Base-by-base conservation (phyloP, 352 stramenopile genomes). In the Globisporangium cederbergense region DNA sequence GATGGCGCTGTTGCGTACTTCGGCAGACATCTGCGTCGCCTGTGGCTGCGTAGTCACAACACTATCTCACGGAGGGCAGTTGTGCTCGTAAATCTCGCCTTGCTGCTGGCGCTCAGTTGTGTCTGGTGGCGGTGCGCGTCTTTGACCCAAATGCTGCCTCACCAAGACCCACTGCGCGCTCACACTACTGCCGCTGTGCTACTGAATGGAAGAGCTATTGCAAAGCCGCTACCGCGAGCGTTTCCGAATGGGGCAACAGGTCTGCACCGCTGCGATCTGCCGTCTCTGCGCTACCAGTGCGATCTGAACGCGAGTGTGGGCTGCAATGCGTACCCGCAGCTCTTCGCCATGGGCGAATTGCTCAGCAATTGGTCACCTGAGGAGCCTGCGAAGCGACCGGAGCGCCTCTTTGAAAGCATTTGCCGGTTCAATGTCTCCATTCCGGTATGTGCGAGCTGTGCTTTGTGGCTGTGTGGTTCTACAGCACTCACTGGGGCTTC, bases 321-420 rank as follows among this genome's bases (percentile, higher is more conserved):
- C 9, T 90, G 81, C 53, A 66, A 64, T 28, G 72, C 74, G 45
- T 95, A 95, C 55, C 84, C 85, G 22, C 80, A 89, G 52, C 67
- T 86, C 42, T 91, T 88, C 66, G 75, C 83, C 7, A 83, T 84
- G 32, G 70, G 73, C 34, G 83, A 93, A 2, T 64, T 97, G 13
- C 78, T 97, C 13, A 67, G 64, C 20, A 91, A 96, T 65, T 97
- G 90, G 90, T 89, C 89, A 10, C 74, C 85, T 1, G 77, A 96
- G 49, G 62, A 83, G 22, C 75, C 80, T 3, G 28, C 30, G 1
- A 66, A 67, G 13, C 34, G 58, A 20, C 81, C 81, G 0, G 43
- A n/a, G n/a, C 60, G 54, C 28, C 74, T 79, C 22, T 90, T 82
- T 52, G 68, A 80, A 9, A 90, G 81, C 43, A 72, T 90, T 49